Conservation (phyloP, 1,284 basidiomycete species). For the Papiliotrema terrestris region DNA sequence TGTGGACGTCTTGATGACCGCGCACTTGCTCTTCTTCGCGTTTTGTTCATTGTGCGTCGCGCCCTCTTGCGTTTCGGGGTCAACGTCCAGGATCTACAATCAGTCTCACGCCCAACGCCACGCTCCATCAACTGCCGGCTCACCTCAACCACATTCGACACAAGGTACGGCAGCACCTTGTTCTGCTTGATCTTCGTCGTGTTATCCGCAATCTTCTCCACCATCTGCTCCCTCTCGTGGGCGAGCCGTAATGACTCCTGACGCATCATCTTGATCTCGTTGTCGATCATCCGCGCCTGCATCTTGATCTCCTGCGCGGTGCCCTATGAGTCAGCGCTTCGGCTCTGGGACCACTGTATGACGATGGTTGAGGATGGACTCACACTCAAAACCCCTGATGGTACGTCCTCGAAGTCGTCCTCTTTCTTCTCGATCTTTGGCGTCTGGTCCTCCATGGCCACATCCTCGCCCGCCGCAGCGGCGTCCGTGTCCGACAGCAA, state of each 20-base stretch:
- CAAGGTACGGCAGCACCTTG: slow-evolving; percentile 96
- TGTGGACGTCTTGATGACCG: slow-evolving; percentile 97
- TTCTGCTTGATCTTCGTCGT: slow-evolving; percentile 99
- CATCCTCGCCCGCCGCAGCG: slow-evolving; percentile 17
- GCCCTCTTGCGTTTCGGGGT: slow-evolving; percentile 90
- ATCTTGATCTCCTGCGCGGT: slow-evolving; percentile 79
- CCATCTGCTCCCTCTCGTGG: slow-evolving; percentile 94
- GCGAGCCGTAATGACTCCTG: slow-evolving; percentile 87
- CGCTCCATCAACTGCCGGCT: slow-evolving; percentile 19
- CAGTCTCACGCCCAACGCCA: background rate
- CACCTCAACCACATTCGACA: slow-evolving; percentile 95
- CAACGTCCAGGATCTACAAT: slow-evolving; percentile 83
- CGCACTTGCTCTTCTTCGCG: slow-evolving; percentile 93
- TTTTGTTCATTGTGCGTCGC: slow-evolving; percentile 91
- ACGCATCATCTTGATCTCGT: slow-evolving; percentile 94
- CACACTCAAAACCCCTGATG: slow-evolving; percentile 40
- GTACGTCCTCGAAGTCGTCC: slow-evolving; percentile 46
- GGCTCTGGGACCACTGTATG: background rate
- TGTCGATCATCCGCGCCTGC: slow-evolving; percentile 84
- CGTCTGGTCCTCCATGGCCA: slow-evolving; percentile 26
- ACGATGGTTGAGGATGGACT: slow-evolving; percentile 6
- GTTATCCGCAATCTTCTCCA: slow-evolving; percentile 97
- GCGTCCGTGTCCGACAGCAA: slow-evolving; percentile 3
- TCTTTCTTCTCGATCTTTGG: slow-evolving; percentile 22
- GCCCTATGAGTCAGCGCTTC: slow-evolving; percentile 5